phyloP scores from a whole-genome alignment of 176 grass and related monocot species.

The Tillandsia fasciculata region DNA sequence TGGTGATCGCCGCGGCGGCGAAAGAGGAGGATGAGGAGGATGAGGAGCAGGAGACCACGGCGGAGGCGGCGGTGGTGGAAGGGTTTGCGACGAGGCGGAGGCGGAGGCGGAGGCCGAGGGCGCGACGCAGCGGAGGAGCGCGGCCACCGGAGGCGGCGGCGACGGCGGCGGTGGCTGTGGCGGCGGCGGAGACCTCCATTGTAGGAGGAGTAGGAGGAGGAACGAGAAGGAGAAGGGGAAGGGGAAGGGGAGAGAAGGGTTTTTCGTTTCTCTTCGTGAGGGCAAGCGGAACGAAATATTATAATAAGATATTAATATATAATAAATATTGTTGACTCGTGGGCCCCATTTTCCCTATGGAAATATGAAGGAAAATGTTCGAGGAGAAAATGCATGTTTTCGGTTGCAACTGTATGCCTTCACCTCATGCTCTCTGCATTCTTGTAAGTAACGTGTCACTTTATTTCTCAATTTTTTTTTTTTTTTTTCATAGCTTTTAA shows the following conservation, averaged over 20 bases:
- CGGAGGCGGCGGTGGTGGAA: constrained; percentile 4
- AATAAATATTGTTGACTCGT: not conserved
- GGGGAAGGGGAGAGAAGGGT: not conserved
- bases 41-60: constrained; percentile 7
- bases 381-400: too few species aligned
- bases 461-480: too few species aligned
- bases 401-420: too few species aligned
- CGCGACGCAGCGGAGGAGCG: not conserved
- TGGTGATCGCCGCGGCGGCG: constrained; percentile 8
- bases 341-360: not conserved
- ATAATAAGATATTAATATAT: not conserved
- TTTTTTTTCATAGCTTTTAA: too few species aligned
- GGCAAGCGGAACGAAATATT: not conserved
- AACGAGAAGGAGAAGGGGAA: not conserved
- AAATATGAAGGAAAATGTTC: too few species aligned
- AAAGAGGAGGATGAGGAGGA: constrained; percentile 14
- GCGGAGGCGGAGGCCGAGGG: not conserved
- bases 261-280: not conserved
- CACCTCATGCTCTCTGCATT: too few species aligned
- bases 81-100: not conserved
- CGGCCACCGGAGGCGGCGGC: not conserved
- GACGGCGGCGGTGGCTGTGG: constrained; percentile 14
- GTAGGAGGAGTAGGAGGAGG: not conserved
- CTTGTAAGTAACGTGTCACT: too few species aligned
- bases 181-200: constrained; percentile 51